Evolutionary conservation across 495 filamentous ascomycete genomes (phyloP).

Genomic region (Penicillium daleae): DNA sequence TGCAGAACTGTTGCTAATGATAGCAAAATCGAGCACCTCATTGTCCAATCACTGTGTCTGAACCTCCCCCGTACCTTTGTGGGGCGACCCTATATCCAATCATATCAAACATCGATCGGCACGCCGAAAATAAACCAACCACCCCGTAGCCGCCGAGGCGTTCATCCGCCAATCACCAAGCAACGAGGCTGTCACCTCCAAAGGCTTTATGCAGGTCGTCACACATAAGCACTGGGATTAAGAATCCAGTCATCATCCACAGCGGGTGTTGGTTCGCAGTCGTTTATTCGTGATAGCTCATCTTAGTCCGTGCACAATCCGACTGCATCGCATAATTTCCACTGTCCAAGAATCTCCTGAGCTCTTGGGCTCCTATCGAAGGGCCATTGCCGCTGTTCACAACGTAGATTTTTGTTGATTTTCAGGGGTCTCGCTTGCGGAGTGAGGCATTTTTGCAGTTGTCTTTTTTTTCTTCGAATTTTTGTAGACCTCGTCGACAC

Average conservation of each 20-base stretch:
- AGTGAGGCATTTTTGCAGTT: not conserved
- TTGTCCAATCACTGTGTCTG: constrained; percentile 18
- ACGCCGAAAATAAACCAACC: constrained; percentile 8
- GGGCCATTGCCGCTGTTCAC: constrained; percentile 13
- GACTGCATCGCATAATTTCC: constrained; percentile 13
- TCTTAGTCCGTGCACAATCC: constrained; percentile 12
- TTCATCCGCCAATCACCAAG: constrained; percentile 26
- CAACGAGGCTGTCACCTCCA: constrained; percentile 5
- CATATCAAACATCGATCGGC: not conserved
- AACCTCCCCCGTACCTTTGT: not conserved
- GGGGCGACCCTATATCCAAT: not conserved
- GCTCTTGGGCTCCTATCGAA: constrained; percentile 13
- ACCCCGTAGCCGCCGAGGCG: constrained; percentile 41
- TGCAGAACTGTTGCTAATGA: constrained; percentile 31
- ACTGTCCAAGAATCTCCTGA: constrained; percentile 15
- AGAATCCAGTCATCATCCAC: constrained; percentile 12
- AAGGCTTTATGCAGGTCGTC: constrained; percentile 29
- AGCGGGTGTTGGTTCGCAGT: not conserved
- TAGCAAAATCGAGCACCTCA: constrained; percentile 21
- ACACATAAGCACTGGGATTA: constrained; percentile 21
- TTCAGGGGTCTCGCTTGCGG: not conserved
- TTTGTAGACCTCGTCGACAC: not conserved
- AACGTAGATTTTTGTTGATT: not conserved
- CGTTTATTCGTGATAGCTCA: not conserved
- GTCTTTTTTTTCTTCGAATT: not conserved